Base-by-base conservation (phyloP, 2,329 filamentous ascomycete species). In the Penicillium sp. region DNA sequence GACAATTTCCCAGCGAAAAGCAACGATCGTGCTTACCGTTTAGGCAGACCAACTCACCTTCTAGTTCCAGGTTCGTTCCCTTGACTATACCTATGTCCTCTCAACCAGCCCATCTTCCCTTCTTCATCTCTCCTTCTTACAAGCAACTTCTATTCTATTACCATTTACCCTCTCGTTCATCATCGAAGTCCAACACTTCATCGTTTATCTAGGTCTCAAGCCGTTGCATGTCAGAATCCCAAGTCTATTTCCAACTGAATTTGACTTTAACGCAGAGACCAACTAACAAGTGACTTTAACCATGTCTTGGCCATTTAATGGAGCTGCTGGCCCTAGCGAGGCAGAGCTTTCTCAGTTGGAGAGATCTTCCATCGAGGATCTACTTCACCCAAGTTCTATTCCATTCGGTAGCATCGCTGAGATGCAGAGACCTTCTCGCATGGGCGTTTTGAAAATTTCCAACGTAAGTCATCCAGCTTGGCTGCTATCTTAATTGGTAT, bases 381-480 rank as follows among this genome's bases (percentile, higher is more conserved):
- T 48, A 0, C 25, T 48, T 2, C 30, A 48, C 8, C 25, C 2
- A 10, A 2, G 5, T 4, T 16, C 16, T 1, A 42, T 36, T 5
- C 45, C 45, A 3, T 42, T 37, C 7, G 30, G n/a, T 6, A 30
- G 38, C 18, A 12, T 25, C 18, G 3, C 25, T 1, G 38, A 36
- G 9, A 22, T 16, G 30, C 31, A 13, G 3, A 1, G 8, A 3
- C n/a, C 39, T 30, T 7, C 25, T 18, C 43, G 43, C 11, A 27
- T 25, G 8, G 47, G 47, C 9, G 41, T 50, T n/a, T 2, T 50
- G 16, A n/a, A 18, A 22, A 40, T 50, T 13, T 35, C 47, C 6
- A 50, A 45, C n/a, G 47, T 50, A 14, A 30, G 47, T 50, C 16
- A 46, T 30, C 19, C 16, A 11, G 35, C 22, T 18, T 46, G 34